These are phyloP conservation scores for Mytilinidion resinicola DNA, from an alignment of 495 filamentous ascomycete genomes.

Conservation along the genomic window DNA sequence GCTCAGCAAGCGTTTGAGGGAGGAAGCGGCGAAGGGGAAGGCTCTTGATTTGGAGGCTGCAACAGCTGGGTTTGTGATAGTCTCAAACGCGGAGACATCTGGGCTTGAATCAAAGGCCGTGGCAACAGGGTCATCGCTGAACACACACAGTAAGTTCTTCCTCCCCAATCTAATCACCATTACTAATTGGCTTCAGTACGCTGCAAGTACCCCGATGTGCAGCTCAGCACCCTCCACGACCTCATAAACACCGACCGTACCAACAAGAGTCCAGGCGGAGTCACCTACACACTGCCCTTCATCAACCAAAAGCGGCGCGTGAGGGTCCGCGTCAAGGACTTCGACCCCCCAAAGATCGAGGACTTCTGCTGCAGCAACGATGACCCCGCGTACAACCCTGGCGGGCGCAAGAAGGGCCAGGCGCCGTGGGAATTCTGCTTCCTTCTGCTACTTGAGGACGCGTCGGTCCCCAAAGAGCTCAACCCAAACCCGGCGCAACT, in stretches of 20 bases:
- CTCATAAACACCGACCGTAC: slow-evolving; percentile 40
- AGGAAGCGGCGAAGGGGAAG: slow-evolving; percentile 24
- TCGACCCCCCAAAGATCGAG: slow-evolving; percentile 61
- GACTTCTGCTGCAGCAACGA: slow-evolving; percentile 55
- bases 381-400: slow-evolving; percentile 11
- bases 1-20: slow-evolving; percentile 36
- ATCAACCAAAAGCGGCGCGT: slow-evolving; percentile 65
- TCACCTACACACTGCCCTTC: slow-evolving; percentile 55
- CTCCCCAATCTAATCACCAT: neutral
- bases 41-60: too few relatives aligned
- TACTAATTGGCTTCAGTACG: slow-evolving; percentile 20
- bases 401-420: neutral
- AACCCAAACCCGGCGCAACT: slow-evolving; percentile 31
- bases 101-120: neutral
- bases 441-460: slow-evolving; percentile 31
- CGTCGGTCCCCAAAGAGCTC: slow-evolving; percentile 1
- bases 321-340: slow-evolving; percentile 71
- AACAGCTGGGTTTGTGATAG: too few relatives aligned
- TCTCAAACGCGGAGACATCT: too few relatives aligned
- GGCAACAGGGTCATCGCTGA: neutral
- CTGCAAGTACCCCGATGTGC: slow-evolving; percentile 35
- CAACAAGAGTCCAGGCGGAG: slow-evolving; percentile 35
- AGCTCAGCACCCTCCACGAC: slow-evolving; percentile 46
- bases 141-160: slow-evolving; percentile 34
- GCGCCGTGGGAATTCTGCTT: slow-evolving; percentile 35